Evolutionary conservation across 768 basidiomycete species (phyloP).

Genomic region (Leccinum obscurum): DNA sequence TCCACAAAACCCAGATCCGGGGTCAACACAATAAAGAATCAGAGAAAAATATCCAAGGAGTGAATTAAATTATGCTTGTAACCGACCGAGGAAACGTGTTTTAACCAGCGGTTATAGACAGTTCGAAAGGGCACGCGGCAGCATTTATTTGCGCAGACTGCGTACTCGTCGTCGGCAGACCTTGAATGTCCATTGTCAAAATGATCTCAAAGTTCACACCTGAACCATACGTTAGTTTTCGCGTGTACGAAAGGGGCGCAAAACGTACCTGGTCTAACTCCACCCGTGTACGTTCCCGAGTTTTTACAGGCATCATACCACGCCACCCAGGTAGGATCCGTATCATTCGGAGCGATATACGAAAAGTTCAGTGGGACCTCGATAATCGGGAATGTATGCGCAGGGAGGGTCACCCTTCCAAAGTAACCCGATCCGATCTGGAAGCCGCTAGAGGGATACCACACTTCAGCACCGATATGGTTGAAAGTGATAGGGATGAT

Average conservation of each 20-base stretch:
- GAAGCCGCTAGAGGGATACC: constrained; percentile 63
- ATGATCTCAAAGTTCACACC: constrained; percentile 64
- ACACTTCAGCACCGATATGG: constrained; percentile 64
- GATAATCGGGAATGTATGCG: constrained; percentile 64
- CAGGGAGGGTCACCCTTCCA: constrained; percentile 58
- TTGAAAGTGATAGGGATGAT: constrained; percentile 78
- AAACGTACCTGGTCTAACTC: constrained; percentile 60
- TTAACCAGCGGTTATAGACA: constrained; percentile 54
- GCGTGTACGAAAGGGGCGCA: not conserved
- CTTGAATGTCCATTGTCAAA: constrained; percentile 67
- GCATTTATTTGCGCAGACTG: constrained; percentile 58
- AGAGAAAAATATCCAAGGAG: constrained; percentile 17
- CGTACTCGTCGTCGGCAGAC: constrained; percentile 53
- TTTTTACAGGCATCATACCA: constrained; percentile 83
- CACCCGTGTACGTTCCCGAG: constrained; percentile 43
- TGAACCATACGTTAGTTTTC: constrained; percentile 3
- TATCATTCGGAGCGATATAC: constrained; percentile 74
- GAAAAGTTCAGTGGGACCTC: constrained; percentile 80
- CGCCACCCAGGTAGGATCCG: constrained; percentile 80
- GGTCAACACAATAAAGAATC: constrained; percentile 6
- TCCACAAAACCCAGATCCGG: constrained; percentile 11
- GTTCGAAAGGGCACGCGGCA: constrained; percentile 70
- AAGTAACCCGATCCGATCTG: constrained; percentile 69
- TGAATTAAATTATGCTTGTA: not conserved
- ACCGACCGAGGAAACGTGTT: not conserved